Base-by-base conservation (phyloP, 2,329 filamentous ascomycete species). In the Talaromyces islandicus region DNA sequence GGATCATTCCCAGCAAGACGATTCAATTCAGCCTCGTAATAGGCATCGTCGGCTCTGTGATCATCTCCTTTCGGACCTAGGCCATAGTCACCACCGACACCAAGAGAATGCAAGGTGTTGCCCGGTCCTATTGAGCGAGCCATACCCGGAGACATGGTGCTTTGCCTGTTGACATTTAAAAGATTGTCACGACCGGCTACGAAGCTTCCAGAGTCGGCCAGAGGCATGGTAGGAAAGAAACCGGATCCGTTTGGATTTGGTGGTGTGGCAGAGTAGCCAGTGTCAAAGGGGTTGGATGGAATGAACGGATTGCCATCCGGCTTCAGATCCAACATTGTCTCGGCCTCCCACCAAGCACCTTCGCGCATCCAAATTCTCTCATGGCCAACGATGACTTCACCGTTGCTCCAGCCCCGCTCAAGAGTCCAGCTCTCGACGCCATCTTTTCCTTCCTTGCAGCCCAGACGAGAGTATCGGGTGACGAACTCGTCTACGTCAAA, bases 291-390 rank as follows among this genome's bases (percentile, higher is more conserved):
- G 51, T 78, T 82, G 29, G 81, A 81, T 29, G 78, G 77, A 71
- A 83, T 80, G 61, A 81, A 80, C 4, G 79, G 77, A 24, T 75
- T 71, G 30, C 86, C 83, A 57, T 83, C 80, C 1, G 88, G 85
- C 75, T 94, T 93, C 68, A 95, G 81, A 69, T 99, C 94, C 29
- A 97, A 86, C 89, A 97, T 96, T 63, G 85, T 90, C 77, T 99
- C 94, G 5, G 92, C 93, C 75, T 97, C 93, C 93, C 93, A 97
- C 93, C 94, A 99, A 2, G 92, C 90, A 60, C 80, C 83, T 75
- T 99, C 94, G 55, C 93, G 86, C 80, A 97, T 92, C 94, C 94
- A 99, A 48, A 99, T 87, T 32, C 94, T 89, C 74, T 97, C 92
- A 60, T 87, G 88, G 59, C 94, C 94, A 32, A 97, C 81, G 5